A percentile compares a stretch with the other conserved stretches of the same genome.
Evolutionary conservation across 345 rosid species (phyloP).

Genomic region (Linum lewisii): DNA sequence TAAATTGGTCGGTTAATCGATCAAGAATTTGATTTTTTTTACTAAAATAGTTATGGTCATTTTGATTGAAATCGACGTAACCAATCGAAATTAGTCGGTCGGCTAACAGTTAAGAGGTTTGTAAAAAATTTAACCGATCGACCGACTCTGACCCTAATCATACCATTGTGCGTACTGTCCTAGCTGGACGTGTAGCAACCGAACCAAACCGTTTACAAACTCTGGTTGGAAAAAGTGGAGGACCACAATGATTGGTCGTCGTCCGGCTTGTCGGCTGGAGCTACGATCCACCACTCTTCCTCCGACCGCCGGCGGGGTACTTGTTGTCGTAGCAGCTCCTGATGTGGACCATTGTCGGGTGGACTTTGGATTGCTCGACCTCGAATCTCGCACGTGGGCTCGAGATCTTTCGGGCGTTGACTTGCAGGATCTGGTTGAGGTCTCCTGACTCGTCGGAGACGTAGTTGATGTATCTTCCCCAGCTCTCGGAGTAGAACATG

Average conservation of each 20-base stretch:
- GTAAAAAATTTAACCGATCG: no score
- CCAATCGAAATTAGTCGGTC: no score
- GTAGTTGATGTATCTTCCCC: neutral
- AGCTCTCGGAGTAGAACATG: neutral
- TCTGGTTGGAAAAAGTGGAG: neutral
- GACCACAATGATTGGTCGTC: neutral
- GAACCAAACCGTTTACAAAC: neutral
- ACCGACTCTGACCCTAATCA: neutral
- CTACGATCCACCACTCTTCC: neutral
- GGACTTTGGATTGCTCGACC: neutral
- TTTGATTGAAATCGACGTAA: no score
- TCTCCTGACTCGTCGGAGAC: neutral
- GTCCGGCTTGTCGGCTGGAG: neutral
- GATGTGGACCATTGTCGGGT: neutral
- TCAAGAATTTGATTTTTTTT: no score
- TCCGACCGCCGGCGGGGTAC: neutral
- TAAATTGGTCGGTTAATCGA: no score
- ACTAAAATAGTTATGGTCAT: no score
- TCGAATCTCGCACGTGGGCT: neutral
- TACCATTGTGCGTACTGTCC: neutral
- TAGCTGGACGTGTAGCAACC: neutral
- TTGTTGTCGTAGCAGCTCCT: neutral
- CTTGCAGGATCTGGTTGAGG: neutral
- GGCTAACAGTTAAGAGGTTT: no score
- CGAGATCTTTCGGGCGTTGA: neutral